A percentile compares a stretch with the other conserved stretches of the same genome.
phyloP scores from a whole-genome alignment of 257 asterid species.

The Leptodermis oblonga region DNA sequence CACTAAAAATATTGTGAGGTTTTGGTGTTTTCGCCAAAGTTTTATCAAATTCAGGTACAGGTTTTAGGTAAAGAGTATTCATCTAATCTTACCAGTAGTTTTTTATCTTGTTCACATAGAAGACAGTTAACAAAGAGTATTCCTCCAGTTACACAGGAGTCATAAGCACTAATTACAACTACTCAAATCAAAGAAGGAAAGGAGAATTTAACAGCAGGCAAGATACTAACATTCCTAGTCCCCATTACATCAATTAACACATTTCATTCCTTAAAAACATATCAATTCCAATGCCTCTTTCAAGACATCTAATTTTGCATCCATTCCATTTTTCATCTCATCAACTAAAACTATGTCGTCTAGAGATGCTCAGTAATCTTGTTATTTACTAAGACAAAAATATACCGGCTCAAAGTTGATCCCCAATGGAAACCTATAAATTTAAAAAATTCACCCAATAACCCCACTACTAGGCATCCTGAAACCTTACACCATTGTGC shows the following conservation, averaged over 20 bases:
- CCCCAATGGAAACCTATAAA: background rate
- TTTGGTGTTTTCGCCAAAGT: background rate
- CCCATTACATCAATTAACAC: background rate
- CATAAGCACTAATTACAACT: background rate
- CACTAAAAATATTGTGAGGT: too few relatives aligned
- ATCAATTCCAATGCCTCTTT: background rate
- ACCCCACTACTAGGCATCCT: background rate
- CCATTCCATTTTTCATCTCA: background rate
- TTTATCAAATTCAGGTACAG: background rate
- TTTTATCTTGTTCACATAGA: background rate
- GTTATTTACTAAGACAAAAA: background rate
- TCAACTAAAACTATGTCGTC: background rate
- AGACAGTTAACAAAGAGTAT: background rate
- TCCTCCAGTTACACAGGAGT: background rate
- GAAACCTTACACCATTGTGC: background rate
- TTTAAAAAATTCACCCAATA: background rate
- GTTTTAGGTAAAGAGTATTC: background rate
- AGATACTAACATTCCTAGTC: too few relatives aligned
- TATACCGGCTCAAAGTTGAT: background rate
- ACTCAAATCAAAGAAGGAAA: background rate
- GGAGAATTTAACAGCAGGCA: too few relatives aligned
- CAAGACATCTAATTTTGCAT: background rate
- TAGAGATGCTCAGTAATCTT: background rate
- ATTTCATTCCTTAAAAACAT: too few relatives aligned
- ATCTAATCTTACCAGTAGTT: background rate